Base-by-base conservation (phyloP, 768 basidiomycete species). In the Gloeopeniophorella convolvens region DNA sequence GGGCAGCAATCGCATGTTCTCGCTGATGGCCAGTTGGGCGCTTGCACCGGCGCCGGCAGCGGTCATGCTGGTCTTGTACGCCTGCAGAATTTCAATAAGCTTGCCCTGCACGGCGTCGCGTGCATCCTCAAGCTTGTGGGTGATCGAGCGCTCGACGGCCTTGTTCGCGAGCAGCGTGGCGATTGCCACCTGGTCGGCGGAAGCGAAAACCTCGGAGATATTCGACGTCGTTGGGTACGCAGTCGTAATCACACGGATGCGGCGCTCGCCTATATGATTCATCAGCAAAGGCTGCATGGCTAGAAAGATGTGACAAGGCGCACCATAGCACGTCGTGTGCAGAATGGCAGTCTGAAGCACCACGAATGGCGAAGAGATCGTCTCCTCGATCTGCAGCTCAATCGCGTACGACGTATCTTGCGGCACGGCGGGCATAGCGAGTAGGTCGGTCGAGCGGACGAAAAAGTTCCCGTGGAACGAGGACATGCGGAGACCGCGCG, bases 31-130 rank as follows among this genome's bases (percentile, higher is more conserved):
- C 51, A 99, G 71, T 63, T 95, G 92, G 7, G 93, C 93, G 57
- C 89, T 94, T 1, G 96, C 94, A 20, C 94, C 94, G 1, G 88
- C 82, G 13, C 92, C 93, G 3, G 87, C 85, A 20, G 90, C 83
- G 10, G 95, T 98, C 87, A 97, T 97, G 55, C 89, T 95, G 35
- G 83, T 82, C 78, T 97, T 98, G 75, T 93, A 96, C 10, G 89
- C 82, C 15, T 80, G 74, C 28, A 96, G 70, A 43, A 95, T 82
- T 43, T 94, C 90, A 33, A 89, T 81, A 42, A 95, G 71, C 65
- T 82, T 87, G 71, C 91, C 84, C 65, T 81, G 78, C 39, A 91
- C 68, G n/a, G 81, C 80, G 58, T 92, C 91, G 36, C 93, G 77
- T 35, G 85, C 86, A 60, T 96, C 92, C 66, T 96, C 93, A 15